Conservation (phyloP, 1,284 basidiomycete species). For the Phellopilus nigrolimitatus region DNA sequence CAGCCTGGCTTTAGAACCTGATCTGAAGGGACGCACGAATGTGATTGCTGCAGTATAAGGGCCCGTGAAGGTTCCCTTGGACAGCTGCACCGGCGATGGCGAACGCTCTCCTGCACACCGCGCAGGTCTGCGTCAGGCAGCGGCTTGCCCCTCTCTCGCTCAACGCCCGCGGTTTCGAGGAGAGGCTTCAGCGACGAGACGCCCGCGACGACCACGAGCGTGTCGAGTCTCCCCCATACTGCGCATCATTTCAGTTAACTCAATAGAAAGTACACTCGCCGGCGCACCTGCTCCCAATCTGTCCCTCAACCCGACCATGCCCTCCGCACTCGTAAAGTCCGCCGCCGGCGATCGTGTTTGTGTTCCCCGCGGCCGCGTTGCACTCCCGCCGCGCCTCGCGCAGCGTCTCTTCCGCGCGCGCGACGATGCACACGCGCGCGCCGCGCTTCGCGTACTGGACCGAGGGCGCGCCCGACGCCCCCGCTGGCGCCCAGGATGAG, state of each 20-base stretch:
- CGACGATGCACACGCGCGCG: constrained; percentile 74
- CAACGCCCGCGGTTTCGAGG: constrained; percentile 65
- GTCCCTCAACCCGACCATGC: constrained; percentile 62
- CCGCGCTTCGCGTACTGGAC: constrained; percentile 70
- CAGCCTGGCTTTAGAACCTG: constrained; percentile 6
- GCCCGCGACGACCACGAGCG: constrained; percentile 80
- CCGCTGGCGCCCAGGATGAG: constrained; percentile 78
- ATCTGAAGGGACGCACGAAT: constrained; percentile 46
- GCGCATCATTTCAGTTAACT: constrained; percentile 1
- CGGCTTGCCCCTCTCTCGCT: constrained; percentile 29
- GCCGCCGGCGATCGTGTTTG: constrained; percentile 42
- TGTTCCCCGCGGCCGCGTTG: constrained; percentile 25
- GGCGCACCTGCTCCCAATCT: constrained; percentile 52
- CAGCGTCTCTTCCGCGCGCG: constrained; percentile 56
- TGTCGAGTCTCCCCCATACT: constrained; percentile 85
- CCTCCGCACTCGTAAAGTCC: constrained; percentile 64
- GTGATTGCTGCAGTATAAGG: constrained; percentile 60
- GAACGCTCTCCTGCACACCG: constrained; percentile 47
- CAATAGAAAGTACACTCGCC: not conserved
- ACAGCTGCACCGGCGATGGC: constrained; percentile 52
- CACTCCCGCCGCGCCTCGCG: constrained; percentile 63
- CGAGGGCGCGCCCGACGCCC: constrained; percentile 73
- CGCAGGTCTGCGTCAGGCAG: constrained; percentile 38
- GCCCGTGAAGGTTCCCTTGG: constrained; percentile 60
- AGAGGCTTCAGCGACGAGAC: constrained; percentile 81